Conservation (phyloP, 129 eudicot species). For the Escallonia rubra region DNA sequence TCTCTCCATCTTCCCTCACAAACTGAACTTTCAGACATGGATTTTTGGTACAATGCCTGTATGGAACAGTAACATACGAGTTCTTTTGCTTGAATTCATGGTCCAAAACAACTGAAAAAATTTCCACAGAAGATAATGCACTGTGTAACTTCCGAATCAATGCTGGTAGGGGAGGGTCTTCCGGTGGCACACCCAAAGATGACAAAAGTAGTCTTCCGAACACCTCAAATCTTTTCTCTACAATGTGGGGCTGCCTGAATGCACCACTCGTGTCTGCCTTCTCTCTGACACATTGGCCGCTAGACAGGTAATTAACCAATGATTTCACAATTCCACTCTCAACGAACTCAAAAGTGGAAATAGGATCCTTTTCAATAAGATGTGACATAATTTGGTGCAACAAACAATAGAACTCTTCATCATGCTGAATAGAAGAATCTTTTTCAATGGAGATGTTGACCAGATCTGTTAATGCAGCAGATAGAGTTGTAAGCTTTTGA, state of each 20-base stretch:
- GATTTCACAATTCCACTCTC: conserved; percentile 81
- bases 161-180: conserved; percentile 28
- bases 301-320: conserved; percentile 44
- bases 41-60: conserved; percentile 46
- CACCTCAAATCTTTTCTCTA: conserved; percentile 62
- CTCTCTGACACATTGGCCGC: conserved; percentile 30
- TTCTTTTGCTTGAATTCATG: conserved; percentile 37
- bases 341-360: conserved; percentile 89
- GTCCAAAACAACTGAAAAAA: conserved; percentile 56
- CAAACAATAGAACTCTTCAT: conserved; percentile 42
- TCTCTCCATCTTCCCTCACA: conserved; percentile 65
- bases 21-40: conserved; percentile 72
- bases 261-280: conserved; percentile 2
- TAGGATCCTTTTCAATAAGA: conserved; percentile 58
- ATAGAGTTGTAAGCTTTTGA: conserved; percentile 62
- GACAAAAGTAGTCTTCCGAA: conserved; percentile 52
- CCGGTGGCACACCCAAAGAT: conserved; percentile 14
- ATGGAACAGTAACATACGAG: conserved; percentile 75
- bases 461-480: conserved; percentile 42
- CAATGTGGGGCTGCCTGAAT: conserved; percentile 14
- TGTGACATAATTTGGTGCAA: conserved; percentile 60
- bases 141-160: conserved; percentile 58
- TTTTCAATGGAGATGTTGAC: conserved; percentile 15
- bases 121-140: conserved; percentile 78
- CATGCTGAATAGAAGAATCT: conserved; percentile 19